Percentiles rank a stretch among this genome's conserved stretches.
Conservation (phyloP, 495 filamentous ascomycete genomes). For the Podospora anserina region DNA sequence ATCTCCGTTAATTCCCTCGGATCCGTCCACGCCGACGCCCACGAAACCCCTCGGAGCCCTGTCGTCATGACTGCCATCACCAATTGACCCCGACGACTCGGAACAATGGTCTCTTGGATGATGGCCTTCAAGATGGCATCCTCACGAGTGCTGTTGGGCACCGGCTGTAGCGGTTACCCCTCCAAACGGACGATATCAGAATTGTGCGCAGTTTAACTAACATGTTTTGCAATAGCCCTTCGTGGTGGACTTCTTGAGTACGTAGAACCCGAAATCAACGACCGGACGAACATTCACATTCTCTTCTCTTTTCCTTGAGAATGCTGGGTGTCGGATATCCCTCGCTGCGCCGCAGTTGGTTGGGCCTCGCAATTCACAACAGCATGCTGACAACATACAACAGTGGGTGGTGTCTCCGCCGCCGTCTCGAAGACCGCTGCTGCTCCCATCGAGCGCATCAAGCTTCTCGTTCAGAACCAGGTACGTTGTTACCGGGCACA, state of each 20-base stretch:
- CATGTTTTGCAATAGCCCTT: slow-evolving; percentile 48
- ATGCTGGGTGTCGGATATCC: slow-evolving; percentile 45
- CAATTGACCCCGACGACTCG: slow-evolving; percentile 29
- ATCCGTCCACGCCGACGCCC: slow-evolving; percentile 35
- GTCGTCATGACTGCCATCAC: slow-evolving; percentile 23
- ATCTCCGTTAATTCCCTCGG: slow-evolving; percentile 31
- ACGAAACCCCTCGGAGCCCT: background rate
- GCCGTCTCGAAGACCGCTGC: slow-evolving; percentile 99
- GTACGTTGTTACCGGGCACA: slow-evolving; percentile 51
- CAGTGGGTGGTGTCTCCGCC: slow-evolving; percentile 99
- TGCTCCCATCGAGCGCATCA: slow-evolving; percentile 99
- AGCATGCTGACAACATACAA: slow-evolving; percentile 33
- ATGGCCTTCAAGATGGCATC: background rate
- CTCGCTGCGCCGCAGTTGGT: slow-evolving; percentile 27
- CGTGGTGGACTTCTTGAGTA: slow-evolving; percentile 98
- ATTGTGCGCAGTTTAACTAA: slow-evolving; percentile 22
- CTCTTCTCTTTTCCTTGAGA: background rate
- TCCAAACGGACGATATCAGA: slow-evolving; percentile 1
- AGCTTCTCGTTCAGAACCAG: slow-evolving; percentile 99
- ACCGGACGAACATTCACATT: background rate
- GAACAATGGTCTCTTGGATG: slow-evolving; percentile 13
- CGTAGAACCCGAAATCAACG: slow-evolving; percentile 41
- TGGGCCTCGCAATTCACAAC: background rate
- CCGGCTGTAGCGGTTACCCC: background rate
- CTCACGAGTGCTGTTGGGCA: background rate